Base-by-base conservation (phyloP, 192 early-diverging fungal species). In the Dissophora ornata region DNA sequence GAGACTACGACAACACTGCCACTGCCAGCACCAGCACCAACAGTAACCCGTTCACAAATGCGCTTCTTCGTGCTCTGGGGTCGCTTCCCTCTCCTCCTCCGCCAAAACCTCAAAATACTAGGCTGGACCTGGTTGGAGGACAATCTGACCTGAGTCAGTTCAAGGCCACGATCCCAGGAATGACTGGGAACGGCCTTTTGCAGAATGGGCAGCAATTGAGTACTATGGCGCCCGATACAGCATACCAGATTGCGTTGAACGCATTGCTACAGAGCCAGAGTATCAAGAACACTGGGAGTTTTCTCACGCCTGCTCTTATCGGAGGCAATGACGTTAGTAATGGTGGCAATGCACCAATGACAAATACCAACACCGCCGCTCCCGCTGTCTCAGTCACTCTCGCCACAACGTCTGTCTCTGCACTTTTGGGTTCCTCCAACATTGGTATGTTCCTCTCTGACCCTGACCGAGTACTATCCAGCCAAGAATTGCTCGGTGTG, bases 111-210 rank as follows among this genome's bases (percentile, higher is more conserved):
- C 58, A 29, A 12, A 47, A 41, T 16, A 44, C 64, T n/a, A 51
- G 38, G 51, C 54, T 77, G 71, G 64, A 77, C 46, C 57, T 77
- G 33, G 71, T 77, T 4, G 71, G 71, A 10, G 71, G 71, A 11
- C 63, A 46, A 4, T 57, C 58, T 0, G 71, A 77, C 58, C 33
- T 77, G 34, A 26, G 18, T 7, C 51, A 61, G 26, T 77, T 53
- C 38, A 61, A 33, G 25, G 71, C 71, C 18, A 41, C 63, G 19
- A 41, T 77, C 44, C 45, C 71, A 41, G 71, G 50, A 34, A 41
- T 77, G 11, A 30, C 48, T 10, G 33, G 21, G 9, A 56, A 42
- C 15, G 46, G 22, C 28, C 21, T 53, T 28, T 13, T 59, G 1
- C 65, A 57, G 44, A 50, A 65, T 0, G 9, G 44, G 28, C 9